phyloP scores from a whole-genome alignment of 495 filamentous ascomycete species.

The Penicillium verhagenii region DNA sequence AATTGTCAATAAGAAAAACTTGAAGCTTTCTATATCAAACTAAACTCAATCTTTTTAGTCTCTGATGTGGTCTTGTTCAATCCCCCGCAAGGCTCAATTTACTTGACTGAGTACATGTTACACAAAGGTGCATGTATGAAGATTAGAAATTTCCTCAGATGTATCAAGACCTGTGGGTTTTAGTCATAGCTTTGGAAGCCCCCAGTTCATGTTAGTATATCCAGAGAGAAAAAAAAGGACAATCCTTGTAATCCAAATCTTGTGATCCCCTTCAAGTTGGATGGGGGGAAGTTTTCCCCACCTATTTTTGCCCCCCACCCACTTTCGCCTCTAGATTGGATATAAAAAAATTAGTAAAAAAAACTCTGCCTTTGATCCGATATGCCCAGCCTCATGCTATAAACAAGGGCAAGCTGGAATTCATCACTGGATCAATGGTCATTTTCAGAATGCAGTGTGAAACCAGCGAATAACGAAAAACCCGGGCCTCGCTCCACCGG shows the following conservation, averaged over 20 bases:
- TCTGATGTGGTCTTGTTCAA: no score
- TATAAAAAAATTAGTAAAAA: no score
- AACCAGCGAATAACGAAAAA: conserved; percentile 6
- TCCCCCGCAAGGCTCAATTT: no score
- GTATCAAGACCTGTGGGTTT: no score
- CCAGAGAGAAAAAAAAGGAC: neutral
- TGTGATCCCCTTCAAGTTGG: neutral
- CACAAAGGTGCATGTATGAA: no score
- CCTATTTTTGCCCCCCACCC: neutral
- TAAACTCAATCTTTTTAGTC: no score
- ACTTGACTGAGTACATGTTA: no score
- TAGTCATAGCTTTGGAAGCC: no score
- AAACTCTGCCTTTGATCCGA: neutral
- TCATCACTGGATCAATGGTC: neutral
- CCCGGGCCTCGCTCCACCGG: neutral
- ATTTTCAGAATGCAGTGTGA: neutral
- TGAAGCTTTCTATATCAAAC: no score
- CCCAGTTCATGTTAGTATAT: no score
- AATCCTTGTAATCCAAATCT: neutral
- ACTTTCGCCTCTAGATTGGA: neutral
- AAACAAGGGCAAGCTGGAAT: neutral
- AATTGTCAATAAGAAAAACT: no score
- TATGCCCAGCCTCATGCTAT: neutral
- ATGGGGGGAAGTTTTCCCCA: neutral
- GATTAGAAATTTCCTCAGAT: no score